Base-by-base conservation (phyloP, 2,329 filamentous ascomycete species). In the Remersonia thermophila region DNA sequence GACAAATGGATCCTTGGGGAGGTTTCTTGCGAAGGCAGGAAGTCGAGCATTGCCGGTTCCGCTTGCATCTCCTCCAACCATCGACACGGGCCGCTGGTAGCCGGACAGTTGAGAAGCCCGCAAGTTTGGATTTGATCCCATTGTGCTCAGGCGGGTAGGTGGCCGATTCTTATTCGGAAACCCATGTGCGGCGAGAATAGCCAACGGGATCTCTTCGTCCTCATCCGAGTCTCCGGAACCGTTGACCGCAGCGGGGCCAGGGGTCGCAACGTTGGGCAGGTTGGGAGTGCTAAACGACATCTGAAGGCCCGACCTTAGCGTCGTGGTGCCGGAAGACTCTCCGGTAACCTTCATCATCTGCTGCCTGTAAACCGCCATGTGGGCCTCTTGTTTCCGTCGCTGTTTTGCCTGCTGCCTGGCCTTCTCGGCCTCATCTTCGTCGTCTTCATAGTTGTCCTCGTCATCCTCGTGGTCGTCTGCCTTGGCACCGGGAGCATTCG, bases 331-430 rank as follows among this genome's bases (percentile, higher is more conserved):
- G 15, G 74, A 56, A 15, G 75, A 62, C 48, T 89, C 83, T 32
- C 86, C 86, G 1, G 85, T 93, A 20, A 91, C 81, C 60, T 93
- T 93, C 82, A 89, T 93, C 86, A 93, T 94, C 58, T 91, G 83
- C 56, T 94, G 86, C 39, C 86, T 75, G 56, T 93, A 93, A 2
- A 93, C 80, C 2, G 84, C 72, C 66, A 94, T 79, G 55, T 91
- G 84, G 10, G 86, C 86, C 57, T 93, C 84, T 55, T 94, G 86
- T 64, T 87, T 91, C 50, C 77, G 74, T 44, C 86, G 70, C 55
- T 91, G 83, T 54, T 78, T 82, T 13, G 80, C 75, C 32, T 80
- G 68, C 52, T 83, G 71, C 52, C 69, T 80, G 18, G 76, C 74
- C 51, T 82, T 83, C 51, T 93, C 84, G 1, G 69, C 56, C 44